phyloP scores from a whole-genome alignment of 2,329 filamentous ascomycete species.

The Cephalotrichum gorgonifer region DNA sequence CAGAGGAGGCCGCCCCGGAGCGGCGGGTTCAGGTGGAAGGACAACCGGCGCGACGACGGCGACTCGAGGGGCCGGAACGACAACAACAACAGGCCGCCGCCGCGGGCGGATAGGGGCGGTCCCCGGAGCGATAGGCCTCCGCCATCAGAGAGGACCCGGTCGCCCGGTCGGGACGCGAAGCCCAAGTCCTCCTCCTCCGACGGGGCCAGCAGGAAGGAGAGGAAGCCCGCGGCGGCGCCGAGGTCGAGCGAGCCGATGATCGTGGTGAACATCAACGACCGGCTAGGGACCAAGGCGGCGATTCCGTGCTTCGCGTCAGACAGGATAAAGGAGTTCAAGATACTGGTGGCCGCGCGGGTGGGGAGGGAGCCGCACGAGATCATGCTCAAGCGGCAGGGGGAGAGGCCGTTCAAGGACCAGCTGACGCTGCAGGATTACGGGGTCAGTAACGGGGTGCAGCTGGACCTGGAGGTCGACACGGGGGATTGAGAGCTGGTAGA shows the following conservation, averaged over 20 bases:
- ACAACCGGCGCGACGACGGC: slow-evolving; percentile 34
- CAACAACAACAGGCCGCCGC: slow-evolving; percentile 15
- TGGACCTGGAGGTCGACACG: slow-evolving; percentile 52
- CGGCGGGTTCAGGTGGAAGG: slow-evolving; percentile 50
- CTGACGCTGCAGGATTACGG: slow-evolving; percentile 85
- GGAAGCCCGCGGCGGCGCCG: slow-evolving; percentile 16
- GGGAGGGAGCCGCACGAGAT: slow-evolving; percentile 87
- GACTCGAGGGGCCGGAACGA: slow-evolving; percentile 26
- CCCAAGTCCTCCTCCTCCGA: too few species aligned
- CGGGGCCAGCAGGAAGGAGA: slow-evolving; percentile 22
- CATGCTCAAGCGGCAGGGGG: slow-evolving; percentile 80
- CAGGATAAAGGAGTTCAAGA: slow-evolving; percentile 77
- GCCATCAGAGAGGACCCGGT: slow-evolving; percentile 9
- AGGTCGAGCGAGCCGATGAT: slow-evolving; percentile 68
- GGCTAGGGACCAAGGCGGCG: slow-evolving; percentile 89
- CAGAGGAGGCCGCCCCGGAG: not conserved
- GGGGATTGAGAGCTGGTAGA: slow-evolving; percentile 40
- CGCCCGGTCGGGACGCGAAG: slow-evolving; percentile 15
- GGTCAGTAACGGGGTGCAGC: slow-evolving; percentile 78
- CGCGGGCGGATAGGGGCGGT: slow-evolving; percentile 11
- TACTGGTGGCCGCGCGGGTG: slow-evolving; percentile 81
- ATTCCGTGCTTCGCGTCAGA: slow-evolving; percentile 85
- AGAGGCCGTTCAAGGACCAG: slow-evolving; percentile 87
- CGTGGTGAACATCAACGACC: slow-evolving; percentile 85
- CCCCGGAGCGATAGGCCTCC: slow-evolving; percentile 14